phyloP scores from a whole-genome alignment of 345 rosid species.

The Pistacia integerrima region DNA sequence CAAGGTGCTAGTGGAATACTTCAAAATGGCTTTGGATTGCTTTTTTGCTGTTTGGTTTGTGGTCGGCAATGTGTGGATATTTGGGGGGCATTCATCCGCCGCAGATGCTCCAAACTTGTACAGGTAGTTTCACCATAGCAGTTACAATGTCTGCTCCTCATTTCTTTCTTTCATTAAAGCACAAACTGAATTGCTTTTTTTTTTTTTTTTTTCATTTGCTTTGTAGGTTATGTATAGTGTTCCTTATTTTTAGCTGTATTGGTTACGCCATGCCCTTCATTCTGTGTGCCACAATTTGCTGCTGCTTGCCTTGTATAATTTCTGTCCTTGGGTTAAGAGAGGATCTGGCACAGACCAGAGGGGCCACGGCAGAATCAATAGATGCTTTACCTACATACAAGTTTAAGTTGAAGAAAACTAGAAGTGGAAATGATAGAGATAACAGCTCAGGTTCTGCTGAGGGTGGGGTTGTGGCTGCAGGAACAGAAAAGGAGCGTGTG shows the following conservation, averaged over 20 bases:
- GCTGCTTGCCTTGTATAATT: constrained; percentile 95
- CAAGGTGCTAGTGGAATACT: constrained; percentile 84
- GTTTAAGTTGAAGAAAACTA: constrained; percentile 73
- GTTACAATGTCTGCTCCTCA: neutral
- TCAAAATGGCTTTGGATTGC: constrained; percentile 96
- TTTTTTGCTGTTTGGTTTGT: constrained; percentile 99
- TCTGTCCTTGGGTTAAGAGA: constrained; percentile 93
- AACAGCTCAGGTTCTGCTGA: constrained; percentile 49
- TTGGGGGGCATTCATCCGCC: constrained; percentile 93
- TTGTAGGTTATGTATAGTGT: constrained; percentile 94
- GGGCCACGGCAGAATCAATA: constrained; percentile 91
- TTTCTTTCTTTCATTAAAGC: constrained; percentile 11
- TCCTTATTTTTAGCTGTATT: constrained; percentile 90
- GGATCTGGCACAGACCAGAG: constrained; percentile 81
- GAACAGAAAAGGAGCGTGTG: constrained; percentile 77
- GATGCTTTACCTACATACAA: constrained; percentile 87
- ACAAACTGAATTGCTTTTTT: constrained; percentile 8
- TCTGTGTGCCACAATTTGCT: constrained; percentile 94
- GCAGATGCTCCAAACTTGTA: constrained; percentile 92
- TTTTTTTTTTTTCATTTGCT: neutral
- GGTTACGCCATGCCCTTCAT: constrained; percentile 99
- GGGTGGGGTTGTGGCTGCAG: constrained; percentile 89
- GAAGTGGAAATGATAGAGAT: constrained; percentile 55
- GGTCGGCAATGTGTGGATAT: constrained; percentile 98
- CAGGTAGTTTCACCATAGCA: constrained; percentile 44